Evolutionary conservation across 2,329 filamentous ascomycete genomes (phyloP), one percentile per base, ranked within the genome.

Genomic region (Seiridium unicorne): DNA sequence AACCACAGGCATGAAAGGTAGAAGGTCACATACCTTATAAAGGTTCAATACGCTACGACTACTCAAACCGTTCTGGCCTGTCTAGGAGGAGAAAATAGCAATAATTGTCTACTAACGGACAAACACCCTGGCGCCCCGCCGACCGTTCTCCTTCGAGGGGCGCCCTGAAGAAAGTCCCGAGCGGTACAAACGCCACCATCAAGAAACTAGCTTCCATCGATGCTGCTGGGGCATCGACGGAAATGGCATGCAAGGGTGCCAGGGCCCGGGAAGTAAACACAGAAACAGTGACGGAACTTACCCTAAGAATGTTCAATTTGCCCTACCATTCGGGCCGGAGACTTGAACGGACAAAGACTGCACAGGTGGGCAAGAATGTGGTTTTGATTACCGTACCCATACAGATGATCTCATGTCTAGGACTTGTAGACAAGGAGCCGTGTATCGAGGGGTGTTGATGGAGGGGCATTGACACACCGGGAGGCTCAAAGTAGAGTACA

Each of bases 21-120:
- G 70, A 70, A 66, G 66, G 68, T 65, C 62, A 49, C 64, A 69
- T 71, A 69, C 66, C 70, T 73, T 73, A 73, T 73, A 72, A 65
- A 61, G 60, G 63, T 61, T 62, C 62, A 57, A 61, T 49, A 46
- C 54, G 61, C 42, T 56, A 38, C 51, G 49, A 54, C 62, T 42
- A 51, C 53, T 51, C 34, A 32, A 36, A 34, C 60, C 51, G 61
- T 64, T 44, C 44, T 56, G 48, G 55, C 34, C 58, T 60, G 65
- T 63, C 63, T 56, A 51, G 44, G 55, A 48, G 44, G 64, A 46
- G 56, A 64, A 62, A 55, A 60, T 57, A 62, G 61, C 55, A 68
- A 66, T 65, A 63, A 60, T 66, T 60, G 62, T 62, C 63, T 64
- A 55, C 63, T 63, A 64, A 69, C 66, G 61, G 64, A 68, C 63